A percentile compares a stretch with the other conserved stretches of the same genome.
Conservation (phyloP, 2,329 filamentous ascomycete species). For the Curvularia verruculosa region DNA sequence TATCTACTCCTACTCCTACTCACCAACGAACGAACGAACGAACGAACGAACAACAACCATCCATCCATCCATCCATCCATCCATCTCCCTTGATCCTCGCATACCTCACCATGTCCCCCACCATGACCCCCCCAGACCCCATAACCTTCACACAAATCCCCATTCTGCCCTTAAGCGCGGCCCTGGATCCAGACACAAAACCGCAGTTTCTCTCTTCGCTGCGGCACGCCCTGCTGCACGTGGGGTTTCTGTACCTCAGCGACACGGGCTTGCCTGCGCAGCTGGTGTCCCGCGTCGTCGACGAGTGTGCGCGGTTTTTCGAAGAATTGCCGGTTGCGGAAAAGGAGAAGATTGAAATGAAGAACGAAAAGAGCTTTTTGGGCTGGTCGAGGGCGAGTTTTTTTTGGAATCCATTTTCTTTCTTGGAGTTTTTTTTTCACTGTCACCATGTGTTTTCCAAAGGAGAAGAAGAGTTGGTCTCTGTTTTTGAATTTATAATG, state of each 20-base stretch:
- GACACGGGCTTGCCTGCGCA: constrained; percentile 68
- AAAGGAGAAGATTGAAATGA: constrained; percentile 68
- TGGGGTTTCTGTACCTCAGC: constrained; percentile 86
- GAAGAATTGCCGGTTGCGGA: constrained; percentile 72
- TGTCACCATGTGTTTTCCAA: too few species aligned
- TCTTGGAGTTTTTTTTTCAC: too few species aligned
- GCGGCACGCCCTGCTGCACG: constrained; percentile 77
- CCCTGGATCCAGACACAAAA: constrained; percentile 71
- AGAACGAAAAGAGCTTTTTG: constrained; percentile 56
- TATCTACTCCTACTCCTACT: too few species aligned
- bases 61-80: too few species aligned
- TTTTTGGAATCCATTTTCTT: neutral
- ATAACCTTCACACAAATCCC: constrained; percentile 73
- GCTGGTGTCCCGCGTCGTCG: constrained; percentile 69
- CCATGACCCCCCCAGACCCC: neutral
- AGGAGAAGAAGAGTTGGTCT: too few species aligned
- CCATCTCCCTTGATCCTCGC: neutral
- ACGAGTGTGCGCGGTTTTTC: constrained; percentile 75
- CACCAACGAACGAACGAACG: too few species aligned
- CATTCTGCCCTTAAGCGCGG: constrained; percentile 74
- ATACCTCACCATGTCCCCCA: neutral
- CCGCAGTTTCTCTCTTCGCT: constrained; percentile 73
- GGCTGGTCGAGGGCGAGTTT: constrained; percentile 55
- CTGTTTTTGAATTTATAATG: too few species aligned
- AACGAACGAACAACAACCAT: too few species aligned